phyloP scores from a whole-genome alignment of 2,329 filamentous ascomycete genomes.

The Fusarium sp. region DNA sequence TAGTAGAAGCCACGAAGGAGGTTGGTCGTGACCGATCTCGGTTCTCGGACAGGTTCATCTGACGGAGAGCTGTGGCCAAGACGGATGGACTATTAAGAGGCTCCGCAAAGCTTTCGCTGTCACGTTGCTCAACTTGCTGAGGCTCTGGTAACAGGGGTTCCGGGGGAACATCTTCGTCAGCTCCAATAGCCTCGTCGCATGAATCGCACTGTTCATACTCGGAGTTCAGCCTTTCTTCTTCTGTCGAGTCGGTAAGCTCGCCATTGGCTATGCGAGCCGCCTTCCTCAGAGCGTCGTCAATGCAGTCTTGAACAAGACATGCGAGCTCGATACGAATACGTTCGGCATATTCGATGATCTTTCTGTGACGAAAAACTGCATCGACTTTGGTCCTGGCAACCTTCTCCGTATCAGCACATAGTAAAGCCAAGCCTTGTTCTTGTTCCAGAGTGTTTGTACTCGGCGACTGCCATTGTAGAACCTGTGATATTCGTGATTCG shows the following conservation, averaged over 20 bases:
- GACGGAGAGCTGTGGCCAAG: slow-evolving; percentile 64
- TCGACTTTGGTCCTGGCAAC: slow-evolving; percentile 91
- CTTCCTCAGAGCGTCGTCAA: slow-evolving; percentile 90
- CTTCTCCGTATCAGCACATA: slow-evolving; percentile 91
- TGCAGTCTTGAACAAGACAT: slow-evolving; percentile 92
- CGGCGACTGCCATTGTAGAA: slow-evolving; percentile 96
- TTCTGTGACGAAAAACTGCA: slow-evolving; percentile 88
- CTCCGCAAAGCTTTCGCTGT: slow-evolving; percentile 35
- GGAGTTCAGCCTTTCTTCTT: slow-evolving; percentile 62
- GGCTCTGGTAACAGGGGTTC: slow-evolving; percentile 30
- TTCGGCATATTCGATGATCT: slow-evolving; percentile 95
- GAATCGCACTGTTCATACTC: slow-evolving; percentile 41
- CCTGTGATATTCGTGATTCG: slow-evolving; percentile 92
- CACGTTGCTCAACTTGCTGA: slow-evolving; percentile 18
- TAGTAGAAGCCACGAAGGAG: slow-evolving; percentile 73
- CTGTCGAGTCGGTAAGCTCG: slow-evolving; percentile 81
- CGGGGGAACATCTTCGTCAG: slow-evolving; percentile 31
- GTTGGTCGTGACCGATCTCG: slow-evolving; percentile 60
- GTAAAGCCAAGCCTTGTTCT: slow-evolving; percentile 85
- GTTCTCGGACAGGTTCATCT: slow-evolving; percentile 50
- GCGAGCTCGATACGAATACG: slow-evolving; percentile 95
- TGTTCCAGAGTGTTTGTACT: slow-evolving; percentile 91
- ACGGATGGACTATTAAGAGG: slow-evolving; percentile 59
- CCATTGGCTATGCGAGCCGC: slow-evolving; percentile 89
- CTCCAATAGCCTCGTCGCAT: slow-evolving; percentile 52